Percentiles rank a stretch among this genome's conserved stretches.
phyloP scores from a whole-genome alignment of 768 basidiomycete genomes.

The Crucibulum laeve region DNA sequence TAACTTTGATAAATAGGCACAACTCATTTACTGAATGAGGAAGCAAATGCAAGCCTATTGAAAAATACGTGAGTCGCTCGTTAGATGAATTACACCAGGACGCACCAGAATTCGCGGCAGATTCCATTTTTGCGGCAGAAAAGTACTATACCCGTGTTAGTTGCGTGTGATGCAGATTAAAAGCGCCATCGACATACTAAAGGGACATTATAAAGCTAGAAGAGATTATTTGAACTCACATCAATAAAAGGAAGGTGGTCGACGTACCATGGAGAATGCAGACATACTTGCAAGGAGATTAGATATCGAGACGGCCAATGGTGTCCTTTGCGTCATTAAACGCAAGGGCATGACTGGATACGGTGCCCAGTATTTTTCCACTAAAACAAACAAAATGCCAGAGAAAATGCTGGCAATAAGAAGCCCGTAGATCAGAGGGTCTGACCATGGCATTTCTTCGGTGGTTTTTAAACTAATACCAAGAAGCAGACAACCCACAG shows the following conservation, averaged over 20 bases:
- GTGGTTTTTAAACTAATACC: conserved; percentile 76
- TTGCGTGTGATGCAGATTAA: conserved; percentile 6
- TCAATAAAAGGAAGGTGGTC: conserved; percentile 7
- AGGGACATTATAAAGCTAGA: conserved; percentile 80
- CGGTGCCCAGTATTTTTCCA: conserved; percentile 73
- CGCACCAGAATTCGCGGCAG: conserved; percentile 69
- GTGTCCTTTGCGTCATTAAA: conserved; percentile 73
- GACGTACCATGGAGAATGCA: conserved; percentile 72
- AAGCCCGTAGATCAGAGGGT: conserved; percentile 68
- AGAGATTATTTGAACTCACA: conserved; percentile 12
- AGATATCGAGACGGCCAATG: conserved; percentile 72
- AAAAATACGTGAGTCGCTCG: conserved; percentile 3
- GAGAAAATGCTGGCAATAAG: conserved; percentile 54
- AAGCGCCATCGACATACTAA: conserved; percentile 41
- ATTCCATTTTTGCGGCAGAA: conserved; percentile 68
- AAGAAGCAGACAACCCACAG: conserved; percentile 67
- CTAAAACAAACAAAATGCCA: conserved; percentile 59
- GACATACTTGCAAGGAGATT: conserved; percentile 77
- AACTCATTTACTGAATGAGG: conserved; percentile 90
- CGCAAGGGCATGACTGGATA: conserved; percentile 91
- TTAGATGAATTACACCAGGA: conserved; percentile 6
- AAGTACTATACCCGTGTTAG: conserved; percentile 54
- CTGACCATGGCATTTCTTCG: conserved; percentile 73
- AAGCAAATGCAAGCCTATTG: conserved; percentile 74
- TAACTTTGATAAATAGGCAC: conserved; percentile 19